These are phyloP conservation scores for Aphanomyces cochlioides DNA, from an alignment of 352 stramenopile species.

Conservation along the genomic window DNA sequence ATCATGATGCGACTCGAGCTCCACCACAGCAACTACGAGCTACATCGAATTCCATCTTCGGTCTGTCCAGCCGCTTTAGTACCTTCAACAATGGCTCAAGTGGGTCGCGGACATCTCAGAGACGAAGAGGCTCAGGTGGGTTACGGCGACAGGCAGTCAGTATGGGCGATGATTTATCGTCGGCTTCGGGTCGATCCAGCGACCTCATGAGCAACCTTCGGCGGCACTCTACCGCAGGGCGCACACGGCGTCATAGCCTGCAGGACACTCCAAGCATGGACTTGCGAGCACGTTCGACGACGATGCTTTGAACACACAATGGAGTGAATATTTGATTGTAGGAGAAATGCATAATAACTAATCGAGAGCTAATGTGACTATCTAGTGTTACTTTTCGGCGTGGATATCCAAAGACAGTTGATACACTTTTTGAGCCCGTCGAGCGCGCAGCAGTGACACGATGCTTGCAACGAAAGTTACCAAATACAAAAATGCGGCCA, in stretches of 20 bases:
- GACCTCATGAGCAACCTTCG: background rate
- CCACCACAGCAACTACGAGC: background rate
- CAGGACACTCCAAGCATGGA: background rate
- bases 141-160: background rate
- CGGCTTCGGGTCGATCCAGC: background rate
- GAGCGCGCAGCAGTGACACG: slow-evolving; percentile 78
- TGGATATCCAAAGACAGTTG: slow-evolving; percentile 84
- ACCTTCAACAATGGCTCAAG: too few relatives aligned
- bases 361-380: slow-evolving; percentile 3
- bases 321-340: background rate
- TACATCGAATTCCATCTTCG: background rate
- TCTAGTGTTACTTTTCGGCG: slow-evolving; percentile 40
- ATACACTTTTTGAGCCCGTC: slow-evolving; percentile 81
- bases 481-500: slow-evolving; percentile 79
- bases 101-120: background rate
- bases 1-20: background rate
- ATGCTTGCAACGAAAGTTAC: slow-evolving; percentile 81
- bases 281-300: background rate
- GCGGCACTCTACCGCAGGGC: background rate
- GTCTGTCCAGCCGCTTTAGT: too few relatives aligned
- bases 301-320: background rate
- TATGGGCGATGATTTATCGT: background rate
- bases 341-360: slow-evolving; percentile 22
- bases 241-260: too few relatives aligned
- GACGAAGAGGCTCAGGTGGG: background rate